A percentile compares a stretch with the other conserved stretches of the same genome.
phyloP scores from a whole-genome alignment of 225 moss, liverwort and hornwort species.

The Asterella californica region DNA sequence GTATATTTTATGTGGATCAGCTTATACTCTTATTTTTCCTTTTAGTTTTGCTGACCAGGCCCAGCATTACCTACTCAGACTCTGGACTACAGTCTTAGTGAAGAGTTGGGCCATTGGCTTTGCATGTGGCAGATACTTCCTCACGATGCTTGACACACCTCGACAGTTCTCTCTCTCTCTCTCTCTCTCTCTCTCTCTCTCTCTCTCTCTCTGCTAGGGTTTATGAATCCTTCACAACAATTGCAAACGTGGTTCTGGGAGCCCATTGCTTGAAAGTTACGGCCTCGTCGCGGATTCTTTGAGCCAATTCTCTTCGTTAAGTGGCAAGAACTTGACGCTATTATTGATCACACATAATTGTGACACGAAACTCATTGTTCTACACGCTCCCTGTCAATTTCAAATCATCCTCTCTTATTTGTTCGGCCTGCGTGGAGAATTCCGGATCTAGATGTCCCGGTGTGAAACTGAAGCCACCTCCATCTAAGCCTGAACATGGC shows the following conservation, averaged over 20 bases:
- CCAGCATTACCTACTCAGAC: not conserved
- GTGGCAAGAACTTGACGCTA: not conserved
- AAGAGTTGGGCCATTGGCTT: not conserved
- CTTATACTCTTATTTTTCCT: slow-evolving; percentile 1
- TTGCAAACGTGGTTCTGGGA: not conserved
- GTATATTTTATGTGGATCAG: slow-evolving; percentile 13
- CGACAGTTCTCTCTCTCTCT: not conserved
- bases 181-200: slow-evolving; percentile 6
- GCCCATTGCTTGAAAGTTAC: not conserved
- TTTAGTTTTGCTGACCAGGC: not conserved
- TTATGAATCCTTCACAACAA: not conserved
- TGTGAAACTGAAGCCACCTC: not conserved
- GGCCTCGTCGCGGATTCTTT: not conserved
- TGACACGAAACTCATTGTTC: not conserved
- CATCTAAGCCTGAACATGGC: not conserved
- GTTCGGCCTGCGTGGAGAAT: not conserved
- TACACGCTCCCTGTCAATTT: not conserved
- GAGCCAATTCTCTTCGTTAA: not conserved
- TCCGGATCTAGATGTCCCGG: not conserved
- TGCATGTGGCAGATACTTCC: not conserved
- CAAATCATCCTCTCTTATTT: not conserved
- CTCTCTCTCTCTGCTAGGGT: slow-evolving; percentile 12
- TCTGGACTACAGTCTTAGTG: not conserved
- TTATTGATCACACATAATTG: not conserved
- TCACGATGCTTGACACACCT: not conserved